Evolutionary conservation across 2,329 filamentous ascomycete species (phyloP), one percentile per base, ranked within the genome.

Genomic region (Blumeria graminis): DNA sequence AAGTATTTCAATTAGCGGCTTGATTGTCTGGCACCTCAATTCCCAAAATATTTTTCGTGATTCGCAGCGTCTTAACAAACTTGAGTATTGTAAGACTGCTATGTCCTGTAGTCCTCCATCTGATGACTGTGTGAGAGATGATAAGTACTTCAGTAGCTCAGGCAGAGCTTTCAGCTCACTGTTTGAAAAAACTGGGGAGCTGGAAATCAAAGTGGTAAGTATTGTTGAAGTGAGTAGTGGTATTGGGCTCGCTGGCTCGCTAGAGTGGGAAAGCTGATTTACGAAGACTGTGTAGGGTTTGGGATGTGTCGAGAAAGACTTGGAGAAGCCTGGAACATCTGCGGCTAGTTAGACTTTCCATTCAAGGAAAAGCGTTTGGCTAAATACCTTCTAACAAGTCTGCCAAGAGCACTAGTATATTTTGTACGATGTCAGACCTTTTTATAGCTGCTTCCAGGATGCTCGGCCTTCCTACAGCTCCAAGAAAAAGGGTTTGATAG

Each of bases 41-140:
- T 84, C 78, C 92, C 92, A 98, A 71, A 96, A 96, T 57, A 92
- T 75, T 62, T 82, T 75, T 61, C 92, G 78, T 3, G 88, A 79
- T 57, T 78, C 78, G 59, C 74, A 77, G 41, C 81, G 86, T 59
- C 87, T 82, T 35, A 98, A 74, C 35, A 98, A 74, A 18, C 84
- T 76, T 38, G 92, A 95, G 70, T 90, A 93, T 66, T 90, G 80
- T 65, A 92, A 86, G 11, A 96, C 88, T 32, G 88, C 90, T 66
- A 96, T 94, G 66, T 98, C 92, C 70, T 98, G 92, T 57, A 94
- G 76, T 41, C 87, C 87, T 56, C 86, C 84, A 69, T 98, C 92
- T 57, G 84, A 77, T 66, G 82, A 87, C 72, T 88, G 88, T 58
- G 85, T 81, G 57, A 96, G 74, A 56, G 81, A 80, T 7, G 88